Base-by-base conservation (phyloP, 345 rosid genomes). In the Limnanthes douglasii region DNA sequence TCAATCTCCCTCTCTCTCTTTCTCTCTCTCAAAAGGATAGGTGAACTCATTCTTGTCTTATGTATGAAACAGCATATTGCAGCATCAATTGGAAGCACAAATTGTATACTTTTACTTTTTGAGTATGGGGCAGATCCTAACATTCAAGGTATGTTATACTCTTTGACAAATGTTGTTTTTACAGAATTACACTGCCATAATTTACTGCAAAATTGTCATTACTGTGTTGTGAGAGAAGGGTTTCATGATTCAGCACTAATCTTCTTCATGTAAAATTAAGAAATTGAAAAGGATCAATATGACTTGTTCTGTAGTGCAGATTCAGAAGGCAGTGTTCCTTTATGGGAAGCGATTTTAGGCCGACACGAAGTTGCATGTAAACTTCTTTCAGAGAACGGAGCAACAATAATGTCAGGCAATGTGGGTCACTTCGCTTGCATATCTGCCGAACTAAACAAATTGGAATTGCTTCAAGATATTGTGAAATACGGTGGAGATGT, bases 331-430 rank as follows among this genome's bases (percentile, higher is more conserved):
- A 78, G 41, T 29, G 72, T 86, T 15, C 80, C 97, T 0, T 47
- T 86, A 21, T 86, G 93, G 97, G 95, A 82, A 54, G 95, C 97
- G 41, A 53, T 86, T 30, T 19, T 46, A 36, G 88, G 82, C 34
- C 46, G 60, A 38, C 88, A 82, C 35, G 39, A 68, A 18, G 36
- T 41, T 1, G 62, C 71, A 32, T 41, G 61, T 6, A 69, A 71
- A 39, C 64, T 73, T 21, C 69, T 86, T 0, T 31, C 50, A 2
- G 77, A 82, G 27, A 86, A 75, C 20, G 86, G 88, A 0, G 95
- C 88, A 15, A 57, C 12, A 7, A 2, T 86, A 33, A 48, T 60
- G 37, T 17, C 55, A 1, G 93, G 78, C 7, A 66, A 72, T 28
- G 75, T 70, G 15, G 66, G 75, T 21, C 59, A 58, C 8, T 86